Conservation (phyloP, 768 basidiomycete species). For the Termitomyces eurrhizus region DNA sequence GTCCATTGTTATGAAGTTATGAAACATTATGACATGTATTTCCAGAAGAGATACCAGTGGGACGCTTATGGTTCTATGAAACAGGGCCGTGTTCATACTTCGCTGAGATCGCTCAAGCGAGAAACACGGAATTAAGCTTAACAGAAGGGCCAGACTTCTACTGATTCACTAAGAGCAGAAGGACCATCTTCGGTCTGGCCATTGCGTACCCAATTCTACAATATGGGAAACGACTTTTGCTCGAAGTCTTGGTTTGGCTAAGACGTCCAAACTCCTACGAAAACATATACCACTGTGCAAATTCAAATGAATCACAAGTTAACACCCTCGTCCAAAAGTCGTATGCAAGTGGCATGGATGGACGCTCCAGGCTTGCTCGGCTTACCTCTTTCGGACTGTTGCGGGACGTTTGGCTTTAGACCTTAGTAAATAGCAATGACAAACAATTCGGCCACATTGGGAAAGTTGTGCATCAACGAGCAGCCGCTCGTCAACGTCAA, state of each 20-base stretch:
- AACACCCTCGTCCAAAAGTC: neutral
- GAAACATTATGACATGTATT: neutral
- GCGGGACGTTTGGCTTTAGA: neutral
- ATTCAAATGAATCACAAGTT: neutral
- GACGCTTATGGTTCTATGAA: neutral
- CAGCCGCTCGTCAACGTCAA: conserved; percentile 35
- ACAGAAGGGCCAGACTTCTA: neutral
- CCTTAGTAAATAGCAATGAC: conserved; percentile 1
- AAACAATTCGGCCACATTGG: conserved; percentile 17
- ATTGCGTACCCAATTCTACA: neutral
- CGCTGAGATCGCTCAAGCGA: neutral
- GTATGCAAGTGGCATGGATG: neutral
- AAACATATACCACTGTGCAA: neutral
- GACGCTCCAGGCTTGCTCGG: too few relatives aligned
- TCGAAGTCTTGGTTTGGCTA: neutral
- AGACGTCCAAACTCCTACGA: neutral
- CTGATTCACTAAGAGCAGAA: neutral
- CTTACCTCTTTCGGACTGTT: neutral
- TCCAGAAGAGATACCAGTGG: neutral
- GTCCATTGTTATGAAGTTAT: neutral
- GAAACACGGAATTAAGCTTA: neutral
- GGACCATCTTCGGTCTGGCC: neutral
- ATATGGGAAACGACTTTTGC: neutral
- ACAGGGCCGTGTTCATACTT: neutral
- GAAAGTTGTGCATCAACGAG: conserved; percentile 15